Conservation (phyloP, 179 eudicot species). For the Gypsophila paniculata region DNA sequence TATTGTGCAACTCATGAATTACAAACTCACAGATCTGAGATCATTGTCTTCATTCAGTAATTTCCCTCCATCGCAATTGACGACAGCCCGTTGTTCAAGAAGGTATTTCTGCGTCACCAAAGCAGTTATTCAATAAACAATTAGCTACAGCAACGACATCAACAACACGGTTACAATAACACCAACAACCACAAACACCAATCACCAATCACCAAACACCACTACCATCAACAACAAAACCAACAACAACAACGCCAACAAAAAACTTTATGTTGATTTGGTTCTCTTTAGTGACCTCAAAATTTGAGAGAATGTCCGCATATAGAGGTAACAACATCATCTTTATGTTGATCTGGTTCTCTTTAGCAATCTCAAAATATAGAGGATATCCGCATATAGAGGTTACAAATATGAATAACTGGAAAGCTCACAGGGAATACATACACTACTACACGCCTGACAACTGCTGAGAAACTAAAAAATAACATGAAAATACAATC, state of each 20-base stretch:
- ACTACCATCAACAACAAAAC: too few species aligned
- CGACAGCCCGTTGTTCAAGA: conserved; percentile 80
- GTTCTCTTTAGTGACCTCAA: not conserved
- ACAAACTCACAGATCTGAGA: conserved; percentile 65
- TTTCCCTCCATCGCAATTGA: conserved; percentile 73
- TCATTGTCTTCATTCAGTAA: conserved; percentile 91
- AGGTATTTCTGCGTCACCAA: conserved; percentile 59
- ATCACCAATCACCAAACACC: too few species aligned
- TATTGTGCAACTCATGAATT: conserved; percentile 9
- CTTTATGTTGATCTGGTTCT: too few species aligned
- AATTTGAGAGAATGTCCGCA: too few species aligned
- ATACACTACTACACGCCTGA: not conserved
- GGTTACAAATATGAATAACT: not conserved
- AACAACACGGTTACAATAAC: too few species aligned
- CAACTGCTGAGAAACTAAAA: not conserved
- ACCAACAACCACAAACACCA: too few species aligned
- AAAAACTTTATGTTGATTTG: too few species aligned
- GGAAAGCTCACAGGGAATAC: too few species aligned
- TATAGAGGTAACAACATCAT: too few species aligned
- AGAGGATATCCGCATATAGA: too few species aligned
- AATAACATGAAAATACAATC: not conserved
- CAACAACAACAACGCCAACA: too few species aligned
- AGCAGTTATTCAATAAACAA: conserved; percentile 1
- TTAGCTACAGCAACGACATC: not conserved
- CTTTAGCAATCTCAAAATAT: not conserved